Evolutionary conservation across 2,329 filamentous ascomycete species (phyloP).

Genomic region (Beauveria caledonica): DNA sequence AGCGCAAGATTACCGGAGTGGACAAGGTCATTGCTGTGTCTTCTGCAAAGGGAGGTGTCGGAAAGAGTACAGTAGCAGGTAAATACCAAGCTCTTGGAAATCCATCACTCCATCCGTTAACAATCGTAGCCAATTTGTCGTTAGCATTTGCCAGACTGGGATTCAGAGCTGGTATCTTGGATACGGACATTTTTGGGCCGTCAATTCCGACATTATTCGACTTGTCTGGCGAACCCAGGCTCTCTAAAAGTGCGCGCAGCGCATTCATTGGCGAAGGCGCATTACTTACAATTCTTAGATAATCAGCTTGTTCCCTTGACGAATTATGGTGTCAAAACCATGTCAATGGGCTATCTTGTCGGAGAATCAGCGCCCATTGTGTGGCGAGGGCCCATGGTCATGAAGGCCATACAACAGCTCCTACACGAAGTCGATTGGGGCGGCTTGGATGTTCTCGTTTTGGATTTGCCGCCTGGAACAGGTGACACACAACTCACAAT

Average conservation of each 20-base stretch:
- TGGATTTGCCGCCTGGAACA: conserved; percentile 89
- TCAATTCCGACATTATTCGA: conserved; percentile 87
- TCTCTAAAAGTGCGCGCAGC: conserved; percentile 55
- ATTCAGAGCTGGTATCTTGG: conserved; percentile 76
- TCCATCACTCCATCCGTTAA: background rate
- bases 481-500: conserved; percentile 97
- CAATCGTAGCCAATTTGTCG: conserved; percentile 61
- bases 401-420: conserved; percentile 92
- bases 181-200: conserved; percentile 94
- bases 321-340: conserved; percentile 93
- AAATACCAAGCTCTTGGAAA: conserved; percentile 13
- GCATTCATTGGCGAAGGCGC: background rate
- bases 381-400: conserved; percentile 95
- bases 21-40: conserved; percentile 93
- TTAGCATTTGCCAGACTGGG: conserved; percentile 78
- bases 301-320: conserved; percentile 80
- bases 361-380: conserved; percentile 74
- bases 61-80: conserved; percentile 91
- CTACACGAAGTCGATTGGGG: conserved; percentile 95
- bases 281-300: conserved; percentile 34
- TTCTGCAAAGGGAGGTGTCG: conserved; percentile 95
- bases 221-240: conserved; percentile 66
- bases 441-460: conserved; percentile 74
- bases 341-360: conserved; percentile 97
- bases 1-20: conserved; percentile 74